Evolutionary conservation across 2,329 filamentous ascomycete genomes (phyloP), one percentile per base, ranked within the genome.

Genomic region (Aureobasidium sp.): DNA sequence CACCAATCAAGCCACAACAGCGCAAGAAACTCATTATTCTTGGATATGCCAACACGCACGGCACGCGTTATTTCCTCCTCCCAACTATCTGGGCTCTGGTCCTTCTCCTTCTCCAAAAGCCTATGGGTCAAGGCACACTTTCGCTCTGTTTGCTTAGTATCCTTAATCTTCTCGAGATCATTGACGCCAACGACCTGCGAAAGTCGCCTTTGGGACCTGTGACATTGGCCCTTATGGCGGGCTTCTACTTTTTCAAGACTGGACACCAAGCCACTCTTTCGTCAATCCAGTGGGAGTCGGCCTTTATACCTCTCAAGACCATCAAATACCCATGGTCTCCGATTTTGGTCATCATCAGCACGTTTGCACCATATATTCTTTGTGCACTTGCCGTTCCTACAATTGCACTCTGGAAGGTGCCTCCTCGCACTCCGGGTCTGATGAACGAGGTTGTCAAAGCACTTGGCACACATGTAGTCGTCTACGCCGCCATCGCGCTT

Each of bases 231-330:
- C 72, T 97, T n/a, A 80, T 98, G 1, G 93, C 90, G 56, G 89
- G 86, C 63, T 95, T 91, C 70, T 85, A 96, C 74, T 98, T 84
- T 75, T 98, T 98, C 81, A 96, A 95, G 66, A 98, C 93, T 0
- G 93, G 93, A 57, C 93, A 98, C 69, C 91, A 97, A 70, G 91
- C 91, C 11, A 86, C 84, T 0, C 79, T 95, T 21, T 80, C 84
- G 60, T 88, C 83, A 59, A 91, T 98, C 64, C 93, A 98, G 66
- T 98, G 93, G 93, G 93, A 98, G 71, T 81, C 82, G 17, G 91
- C 90, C 3, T 98, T 98, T 71, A 88, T 98, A 60, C 87, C 91
- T 0, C 78, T 97, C 6, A 82, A 85, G 55, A 81, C 80, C 5
- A 81, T 98, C 58, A 80, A 81, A 54, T 96, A 98, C 70, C 93